A percentile compares a stretch with the other conserved stretches of the same genome.
These are phyloP conservation scores for Ambrosia trifida DNA, from an alignment of 129 eudicot genomes.

Conservation along the genomic window DNA sequence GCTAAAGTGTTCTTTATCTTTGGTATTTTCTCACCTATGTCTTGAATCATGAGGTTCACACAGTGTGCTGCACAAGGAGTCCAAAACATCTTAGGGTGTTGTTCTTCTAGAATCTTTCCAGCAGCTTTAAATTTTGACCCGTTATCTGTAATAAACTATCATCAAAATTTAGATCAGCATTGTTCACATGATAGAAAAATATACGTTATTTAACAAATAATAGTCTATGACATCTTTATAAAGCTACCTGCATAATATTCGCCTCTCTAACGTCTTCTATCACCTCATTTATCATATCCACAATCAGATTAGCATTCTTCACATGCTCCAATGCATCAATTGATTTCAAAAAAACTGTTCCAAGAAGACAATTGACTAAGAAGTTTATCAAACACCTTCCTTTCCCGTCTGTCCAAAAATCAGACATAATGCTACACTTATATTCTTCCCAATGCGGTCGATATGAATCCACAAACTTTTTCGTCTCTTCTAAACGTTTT, in stretches of 20 bases:
- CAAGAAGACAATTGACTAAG: slow-evolving; percentile 11
- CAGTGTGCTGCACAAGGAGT: slow-evolving; percentile 17
- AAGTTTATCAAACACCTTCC: not conserved
- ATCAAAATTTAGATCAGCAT: not conserved
- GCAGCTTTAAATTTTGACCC: slow-evolving; percentile 1
- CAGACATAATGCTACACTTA: slow-evolving; percentile 9
- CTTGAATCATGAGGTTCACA: not conserved
- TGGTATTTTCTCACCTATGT: slow-evolving; percentile 2
- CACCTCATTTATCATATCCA: not conserved
- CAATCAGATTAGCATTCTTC: not conserved
- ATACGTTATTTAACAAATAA: not conserved
- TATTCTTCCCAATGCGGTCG: too few species aligned
- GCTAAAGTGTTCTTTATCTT: slow-evolving; percentile 2
- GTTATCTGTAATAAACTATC: not conserved
- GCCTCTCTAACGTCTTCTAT: not conserved
- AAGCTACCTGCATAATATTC: not conserved
- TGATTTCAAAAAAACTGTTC: slow-evolving; percentile 1
- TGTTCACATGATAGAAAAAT: too few species aligned
- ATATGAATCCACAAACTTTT: too few species aligned
- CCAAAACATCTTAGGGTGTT: slow-evolving; percentile 14
- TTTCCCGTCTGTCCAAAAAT: slow-evolving; percentile 20
- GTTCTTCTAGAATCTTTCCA: slow-evolving; percentile 11
- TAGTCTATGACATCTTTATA: not conserved
- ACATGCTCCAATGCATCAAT: slow-evolving; percentile 5
- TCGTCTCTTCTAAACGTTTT: too few species aligned